Conservation (phyloP, 768 basidiomycete genomes). For the Chalciporus chontae region DNA sequence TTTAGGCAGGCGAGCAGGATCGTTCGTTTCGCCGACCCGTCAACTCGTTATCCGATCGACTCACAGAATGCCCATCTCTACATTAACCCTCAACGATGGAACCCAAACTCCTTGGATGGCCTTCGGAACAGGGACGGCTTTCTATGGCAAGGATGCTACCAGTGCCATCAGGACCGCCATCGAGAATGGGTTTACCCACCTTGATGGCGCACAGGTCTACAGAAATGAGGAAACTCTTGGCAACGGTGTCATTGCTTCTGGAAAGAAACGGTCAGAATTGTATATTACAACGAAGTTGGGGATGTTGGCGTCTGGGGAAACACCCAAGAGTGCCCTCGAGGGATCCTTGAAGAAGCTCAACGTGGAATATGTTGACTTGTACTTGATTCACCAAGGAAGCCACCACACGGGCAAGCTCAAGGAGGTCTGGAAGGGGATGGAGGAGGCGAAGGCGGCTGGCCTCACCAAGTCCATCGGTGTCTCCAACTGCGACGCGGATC, state of each 20-base stretch:
- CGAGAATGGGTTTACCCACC: constrained; percentile 53
- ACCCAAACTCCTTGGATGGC: constrained; percentile 51
- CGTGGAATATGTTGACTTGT: constrained; percentile 58
- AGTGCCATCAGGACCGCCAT: constrained; percentile 44
- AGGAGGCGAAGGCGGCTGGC: constrained; percentile 46
- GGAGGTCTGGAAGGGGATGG: constrained; percentile 60
- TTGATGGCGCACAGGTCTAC: constrained; percentile 64
- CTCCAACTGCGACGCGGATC: constrained; percentile 47
- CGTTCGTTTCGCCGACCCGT: background rate
- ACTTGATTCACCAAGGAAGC: constrained; percentile 52
- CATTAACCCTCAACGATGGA: constrained; percentile 54
- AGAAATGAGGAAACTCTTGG: constrained; percentile 53
- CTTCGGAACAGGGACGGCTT: constrained; percentile 61
- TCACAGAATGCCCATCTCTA: constrained; percentile 25
- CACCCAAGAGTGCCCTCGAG: constrained; percentile 46
- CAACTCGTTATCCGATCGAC: constrained; percentile 5
- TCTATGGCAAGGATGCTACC: constrained; percentile 42
- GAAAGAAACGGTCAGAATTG: constrained; percentile 50
- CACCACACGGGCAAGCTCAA: constrained; percentile 41
- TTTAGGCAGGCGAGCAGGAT: constrained; percentile 1
- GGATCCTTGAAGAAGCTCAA: constrained; percentile 53
- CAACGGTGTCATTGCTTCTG: constrained; percentile 45
- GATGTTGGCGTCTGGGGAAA: constrained; percentile 34
- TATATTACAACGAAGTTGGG: constrained; percentile 61
- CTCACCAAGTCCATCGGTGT: constrained; percentile 46